A percentile compares a stretch with the other conserved stretches of the same genome.
These are phyloP conservation scores for Aspergillus oerlinghausenensis DNA, from an alignment of 2,329 filamentous ascomycete species.

Conservation along the genomic window DNA sequence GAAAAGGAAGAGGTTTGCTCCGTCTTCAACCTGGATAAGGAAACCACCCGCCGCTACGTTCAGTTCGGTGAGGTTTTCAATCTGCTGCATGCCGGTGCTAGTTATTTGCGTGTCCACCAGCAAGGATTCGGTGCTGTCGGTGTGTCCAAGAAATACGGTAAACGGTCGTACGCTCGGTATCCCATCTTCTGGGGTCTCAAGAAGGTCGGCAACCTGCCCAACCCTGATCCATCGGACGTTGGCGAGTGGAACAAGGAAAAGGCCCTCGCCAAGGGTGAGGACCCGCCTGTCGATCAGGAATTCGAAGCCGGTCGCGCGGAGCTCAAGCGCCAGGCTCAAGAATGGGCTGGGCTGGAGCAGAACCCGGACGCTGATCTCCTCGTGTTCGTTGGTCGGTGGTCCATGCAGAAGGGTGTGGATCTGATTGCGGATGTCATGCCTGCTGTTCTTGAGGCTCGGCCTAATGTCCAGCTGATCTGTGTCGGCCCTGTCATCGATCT, in stretches of 20 bases:
- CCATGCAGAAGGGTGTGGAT: slow-evolving; percentile 65
- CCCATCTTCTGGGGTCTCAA: slow-evolving; percentile 66
- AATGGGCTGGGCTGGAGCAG: slow-evolving; percentile 62
- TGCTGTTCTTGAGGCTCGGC: slow-evolving; percentile 56
- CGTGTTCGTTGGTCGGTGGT: slow-evolving; percentile 67
- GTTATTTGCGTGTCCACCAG: slow-evolving; percentile 62
- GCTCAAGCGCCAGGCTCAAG: slow-evolving; percentile 59
- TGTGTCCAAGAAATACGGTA: slow-evolving; percentile 66
- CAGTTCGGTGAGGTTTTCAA: slow-evolving; percentile 68
- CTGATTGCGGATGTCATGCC: slow-evolving; percentile 67
- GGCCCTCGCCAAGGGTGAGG: slow-evolving; percentile 41
- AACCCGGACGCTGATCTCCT: slow-evolving; percentile 61
- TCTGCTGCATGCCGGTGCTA: slow-evolving; percentile 60
- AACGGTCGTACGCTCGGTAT: slow-evolving; percentile 61
- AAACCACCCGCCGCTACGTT: slow-evolving; percentile 57
- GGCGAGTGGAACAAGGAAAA: slow-evolving; percentile 55
- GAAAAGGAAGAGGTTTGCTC: slow-evolving; percentile 61
- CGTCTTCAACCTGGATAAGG: slow-evolving; percentile 58
- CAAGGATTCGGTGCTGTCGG: slow-evolving; percentile 65
- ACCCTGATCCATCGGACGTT: slow-evolving; percentile 62
- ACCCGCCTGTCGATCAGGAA: slow-evolving; percentile 50
- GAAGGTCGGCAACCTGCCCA: slow-evolving; percentile 59
- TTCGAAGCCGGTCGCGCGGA: slow-evolving; percentile 52
- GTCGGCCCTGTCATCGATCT: slow-evolving; percentile 64
- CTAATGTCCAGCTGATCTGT: slow-evolving; percentile 58